Evolutionary conservation across 441 rosid genomes (phyloP), one percentile per base, ranked within the genome.

Genomic region (Populus hybrid): DNA sequence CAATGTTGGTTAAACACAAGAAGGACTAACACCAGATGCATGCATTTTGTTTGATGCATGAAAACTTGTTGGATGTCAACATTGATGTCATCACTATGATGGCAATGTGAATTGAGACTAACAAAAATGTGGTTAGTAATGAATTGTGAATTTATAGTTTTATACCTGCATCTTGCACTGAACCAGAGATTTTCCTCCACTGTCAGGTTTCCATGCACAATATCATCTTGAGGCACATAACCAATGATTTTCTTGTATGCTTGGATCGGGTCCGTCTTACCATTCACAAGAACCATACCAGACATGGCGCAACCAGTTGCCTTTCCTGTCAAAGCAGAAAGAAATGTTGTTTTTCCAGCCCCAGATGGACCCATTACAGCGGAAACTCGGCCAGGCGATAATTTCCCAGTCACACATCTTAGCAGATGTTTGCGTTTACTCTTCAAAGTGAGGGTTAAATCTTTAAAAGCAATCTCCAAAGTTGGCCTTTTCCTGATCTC

Each of bases 311-410:
- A 94, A 24, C 98, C 99, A 16, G 90, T 72, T 81, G 93, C 91
- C 84, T 92, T 91, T 31, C 99, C 99, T 8, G 92, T 88, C 80
- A 97, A 82, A 82, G 99, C 99, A 79, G 97, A 90, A 73, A 97
- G 90, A 85, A 97, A 97, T 28, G 99, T 94, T 7, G 99, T 93
- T 85, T 97, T 97, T 29, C 99, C 99, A 24, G 99, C 99, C 45
- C 99, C 99, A n/a, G 99, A 97, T 45, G 99, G 99, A 68, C 99
- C 99, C 99, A 94, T 97, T 45, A 97, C 99, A 38, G 99, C 98
- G 31, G 97, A 93, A 78, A 97, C 94, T 84, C 94, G 87, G 20
- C 99, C 99, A 45, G 99, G 97, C 7, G 83, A 86, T 79, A 97
- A 74, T 78, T 94, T 93, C 31, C 99, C 99, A 0, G 98, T 91